Evolutionary conservation across 1,284 basidiomycete species (phyloP), one percentile per base, ranked within the genome.

Genomic region (Trametes pubescens): DNA sequence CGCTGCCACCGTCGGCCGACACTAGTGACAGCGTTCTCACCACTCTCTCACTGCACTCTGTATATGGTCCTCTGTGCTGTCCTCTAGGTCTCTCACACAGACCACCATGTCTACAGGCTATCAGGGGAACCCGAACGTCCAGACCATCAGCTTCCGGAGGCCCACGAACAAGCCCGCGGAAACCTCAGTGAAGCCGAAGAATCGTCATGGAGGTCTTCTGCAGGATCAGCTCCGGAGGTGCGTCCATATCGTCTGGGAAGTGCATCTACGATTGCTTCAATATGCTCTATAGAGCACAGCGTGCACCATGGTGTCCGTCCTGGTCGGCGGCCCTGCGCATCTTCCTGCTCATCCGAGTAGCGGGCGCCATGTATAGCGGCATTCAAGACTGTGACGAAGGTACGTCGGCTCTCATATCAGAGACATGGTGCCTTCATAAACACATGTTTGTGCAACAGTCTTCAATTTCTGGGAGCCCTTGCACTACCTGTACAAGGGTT

Each of bases 391-490:
- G 98, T 71, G 98, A 99, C 74, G 98, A 99, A 86, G 94, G 96
- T 95, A 34, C 21, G 49, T 29, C 6, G 11, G 29, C 6, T 48
- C 24, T 29, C 13, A 1, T 26, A 2, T 16, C 22, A 47, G 4
- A 26, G 2, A 5, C 24, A 14, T 5, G 9, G 8, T 22, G 64
- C 65, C 81, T 43, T 22, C 43, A 37, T 24, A 11, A 38, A 4
- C 5, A 35, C 46, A 64, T 26, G 60, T 53, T 53, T 22, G 47
- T 13, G 40, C 29, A 32, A 32, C 40, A 98, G 96, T 97, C 13
- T 99, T 91, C 84, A 99, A 99, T 78, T 99, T 98, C 78, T 99
- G 94, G 94, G 98, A 99, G 75, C 97, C 98, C 24, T 80, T 99
- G 37, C 97, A 99, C 78, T 95, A 96, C 78, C 82, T 96, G 58